Evolutionary conservation across 345 rosid genomes (phyloP), one percentile per base, ranked within the genome.

Genomic region (Dimocarpus longan): DNA sequence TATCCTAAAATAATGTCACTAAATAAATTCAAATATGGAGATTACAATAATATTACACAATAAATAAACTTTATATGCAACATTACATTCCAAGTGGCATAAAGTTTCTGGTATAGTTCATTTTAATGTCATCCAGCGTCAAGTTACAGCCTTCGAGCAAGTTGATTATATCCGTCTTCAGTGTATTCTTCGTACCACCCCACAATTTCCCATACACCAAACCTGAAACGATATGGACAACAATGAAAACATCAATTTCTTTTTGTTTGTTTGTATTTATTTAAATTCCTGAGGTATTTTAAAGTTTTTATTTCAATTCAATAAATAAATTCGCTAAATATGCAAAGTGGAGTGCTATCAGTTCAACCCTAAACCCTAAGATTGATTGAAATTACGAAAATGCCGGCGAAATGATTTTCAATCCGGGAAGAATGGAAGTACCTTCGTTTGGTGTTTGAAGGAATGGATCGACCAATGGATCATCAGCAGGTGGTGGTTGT

Each of bases 91-190:
- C 90, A 19, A 40, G 21, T 1, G 97, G 93, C 10, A 40, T 10
- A 73, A 80, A 86, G 80, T 19, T 42, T 37, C 82, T 86, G 74
- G 46, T 82, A 80, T 91, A 92, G 89, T 59, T 70, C 80, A 91
- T 78, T 80, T 84, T 95, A 73, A 95, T 80, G 74, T 93, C 96
- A 68, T 88, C 87, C 0, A 70, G 71, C 52, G 84, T 86, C 86
- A 95, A 84, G 22, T 84, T 82, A 82, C 84, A 83, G 39, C 89
- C 95, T 18, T 89, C 93, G 6, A 95, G 89, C 82, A 91, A 16
- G 82, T 79, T 87, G 75, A 93, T 67, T 72, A 93, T 56, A 81
- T 95, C 98, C 21, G 82, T 87, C 87, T 82, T 93, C 92, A 91
- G 44, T 11, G 93, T 85, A 70, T 77, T 74, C 73, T 62, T 91